Percentiles rank a stretch among this genome's conserved stretches.
Conservation (phyloP, 306 rosid species). For the Rosa multiflora region DNA sequence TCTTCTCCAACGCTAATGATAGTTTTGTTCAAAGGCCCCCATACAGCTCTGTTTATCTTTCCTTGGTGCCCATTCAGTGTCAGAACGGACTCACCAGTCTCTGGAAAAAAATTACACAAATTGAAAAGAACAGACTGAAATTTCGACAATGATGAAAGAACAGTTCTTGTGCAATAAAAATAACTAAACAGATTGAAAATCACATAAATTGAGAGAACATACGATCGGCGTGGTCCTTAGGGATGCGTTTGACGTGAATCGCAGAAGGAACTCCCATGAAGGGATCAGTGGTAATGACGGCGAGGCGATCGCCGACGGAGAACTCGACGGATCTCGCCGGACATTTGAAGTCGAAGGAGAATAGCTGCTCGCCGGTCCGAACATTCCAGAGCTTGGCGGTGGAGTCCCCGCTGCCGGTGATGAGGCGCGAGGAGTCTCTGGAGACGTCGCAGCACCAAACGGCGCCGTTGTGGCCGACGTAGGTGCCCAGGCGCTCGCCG, state of each 20-base stretch:
- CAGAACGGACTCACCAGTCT: constrained; percentile 65
- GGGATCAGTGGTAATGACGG: constrained; percentile 64
- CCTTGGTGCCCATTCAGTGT: constrained; percentile 81
- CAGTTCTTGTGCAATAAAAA: too few species aligned
- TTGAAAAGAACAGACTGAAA: too few species aligned
- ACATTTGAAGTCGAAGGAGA: constrained; percentile 58
- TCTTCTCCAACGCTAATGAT: constrained; percentile 92
- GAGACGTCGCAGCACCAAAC: constrained; percentile 96
- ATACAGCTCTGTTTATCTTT: constrained; percentile 86
- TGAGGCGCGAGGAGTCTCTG: constrained; percentile 61
- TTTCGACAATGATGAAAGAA: too few species aligned
- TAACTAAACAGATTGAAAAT: neutral
- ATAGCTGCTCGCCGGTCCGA: constrained; percentile 67
- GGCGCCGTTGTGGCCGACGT: constrained; percentile 87
- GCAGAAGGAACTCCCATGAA: constrained; percentile 73
- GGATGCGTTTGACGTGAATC: constrained; percentile 64
- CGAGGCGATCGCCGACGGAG: constrained; percentile 61
- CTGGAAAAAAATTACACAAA: constrained; percentile 36
- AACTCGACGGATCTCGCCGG: constrained; percentile 73
- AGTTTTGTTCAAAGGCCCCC: constrained; percentile 82
- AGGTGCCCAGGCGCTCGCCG: constrained; percentile 88
- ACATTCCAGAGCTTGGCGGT: constrained; percentile 76
- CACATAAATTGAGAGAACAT: neutral
- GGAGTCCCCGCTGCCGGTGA: constrained; percentile 86
- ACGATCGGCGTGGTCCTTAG: constrained; percentile 56